Conservation (phyloP, 2,329 filamentous ascomycete species). For the Shiraia bambusicola region DNA sequence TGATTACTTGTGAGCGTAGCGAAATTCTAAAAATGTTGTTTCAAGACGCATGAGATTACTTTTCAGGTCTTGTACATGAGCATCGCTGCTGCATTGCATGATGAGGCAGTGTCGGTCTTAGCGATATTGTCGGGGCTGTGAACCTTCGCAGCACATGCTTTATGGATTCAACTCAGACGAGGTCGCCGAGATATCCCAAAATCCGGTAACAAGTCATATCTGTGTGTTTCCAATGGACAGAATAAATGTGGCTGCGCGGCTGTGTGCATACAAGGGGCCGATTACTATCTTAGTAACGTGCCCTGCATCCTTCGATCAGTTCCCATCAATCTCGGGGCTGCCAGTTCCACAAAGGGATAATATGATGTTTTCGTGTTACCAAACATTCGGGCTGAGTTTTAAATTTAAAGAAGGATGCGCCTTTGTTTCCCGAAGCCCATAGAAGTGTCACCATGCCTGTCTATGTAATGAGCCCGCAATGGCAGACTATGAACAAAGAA, state of each 20-base stretch:
- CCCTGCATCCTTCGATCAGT: conserved; percentile 21
- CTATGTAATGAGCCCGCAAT: conserved; percentile 1
- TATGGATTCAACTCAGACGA: too few relatives aligned
- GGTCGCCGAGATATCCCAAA: too few relatives aligned
- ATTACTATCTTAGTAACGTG: conserved; percentile 15
- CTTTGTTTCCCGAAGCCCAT: background rate
- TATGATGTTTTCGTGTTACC: background rate
- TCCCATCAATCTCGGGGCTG: background rate
- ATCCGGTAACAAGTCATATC: too few relatives aligned
- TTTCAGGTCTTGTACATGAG: too few relatives aligned
- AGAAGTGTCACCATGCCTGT: background rate
- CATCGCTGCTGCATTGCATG: too few relatives aligned
- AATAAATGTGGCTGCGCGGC: background rate
- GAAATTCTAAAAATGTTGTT: too few relatives aligned
- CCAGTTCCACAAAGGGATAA: background rate
- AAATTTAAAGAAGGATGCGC: background rate
- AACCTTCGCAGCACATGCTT: too few relatives aligned
- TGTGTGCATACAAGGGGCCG: conserved; percentile 6
- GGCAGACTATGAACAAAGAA: background rate
- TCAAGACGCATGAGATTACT: too few relatives aligned
- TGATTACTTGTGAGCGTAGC: too few relatives aligned
- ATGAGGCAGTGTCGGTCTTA: too few relatives aligned
- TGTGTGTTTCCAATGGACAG: too few relatives aligned
- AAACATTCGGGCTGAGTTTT: background rate
- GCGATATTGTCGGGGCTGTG: too few relatives aligned